Evolutionary conservation across 2,329 filamentous ascomycete genomes (phyloP).

Genomic region (Colletotrichum limetticola): DNA sequence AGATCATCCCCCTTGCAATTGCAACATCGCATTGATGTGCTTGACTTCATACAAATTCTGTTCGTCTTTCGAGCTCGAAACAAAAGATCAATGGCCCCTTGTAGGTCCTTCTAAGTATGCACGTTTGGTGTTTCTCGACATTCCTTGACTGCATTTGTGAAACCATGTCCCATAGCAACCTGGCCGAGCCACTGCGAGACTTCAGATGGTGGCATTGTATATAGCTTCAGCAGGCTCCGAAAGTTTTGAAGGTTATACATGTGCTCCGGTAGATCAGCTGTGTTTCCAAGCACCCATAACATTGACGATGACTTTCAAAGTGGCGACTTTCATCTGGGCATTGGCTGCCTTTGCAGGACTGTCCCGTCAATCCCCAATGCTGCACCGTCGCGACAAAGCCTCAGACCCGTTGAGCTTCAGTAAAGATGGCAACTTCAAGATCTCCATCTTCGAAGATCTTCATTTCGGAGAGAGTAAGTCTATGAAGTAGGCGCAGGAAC

Average conservation of each 20-base stretch:
- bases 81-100: neutral
- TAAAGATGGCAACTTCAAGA: slow-evolving; percentile 58
- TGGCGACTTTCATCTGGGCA: neutral
- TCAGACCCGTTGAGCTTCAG: slow-evolving; percentile 47
- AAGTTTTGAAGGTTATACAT: neutral
- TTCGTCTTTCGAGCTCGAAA: neutral
- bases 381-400: neutral
- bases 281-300: neutral
- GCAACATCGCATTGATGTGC: neutral
- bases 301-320: neutral
- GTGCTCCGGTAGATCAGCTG: too few relatives aligned
- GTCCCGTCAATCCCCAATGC: neutral
- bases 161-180: slow-evolving; percentile 5
- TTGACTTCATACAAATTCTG: neutral
- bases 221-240: neutral
- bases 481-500: too few relatives aligned
- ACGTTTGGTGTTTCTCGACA: neutral
- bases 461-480: slow-evolving; percentile 75
- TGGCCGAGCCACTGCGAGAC: neutral
- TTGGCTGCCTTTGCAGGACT: neutral
- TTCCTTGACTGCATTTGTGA: slow-evolving; percentile 12
- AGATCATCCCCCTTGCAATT: neutral
- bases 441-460: slow-evolving; percentile 74
- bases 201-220: slow-evolving; percentile 23
- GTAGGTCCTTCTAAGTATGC: neutral